These are phyloP conservation scores for Quercus lobata DNA, from an alignment of 331 rosid species.

Conservation along the genomic window DNA sequence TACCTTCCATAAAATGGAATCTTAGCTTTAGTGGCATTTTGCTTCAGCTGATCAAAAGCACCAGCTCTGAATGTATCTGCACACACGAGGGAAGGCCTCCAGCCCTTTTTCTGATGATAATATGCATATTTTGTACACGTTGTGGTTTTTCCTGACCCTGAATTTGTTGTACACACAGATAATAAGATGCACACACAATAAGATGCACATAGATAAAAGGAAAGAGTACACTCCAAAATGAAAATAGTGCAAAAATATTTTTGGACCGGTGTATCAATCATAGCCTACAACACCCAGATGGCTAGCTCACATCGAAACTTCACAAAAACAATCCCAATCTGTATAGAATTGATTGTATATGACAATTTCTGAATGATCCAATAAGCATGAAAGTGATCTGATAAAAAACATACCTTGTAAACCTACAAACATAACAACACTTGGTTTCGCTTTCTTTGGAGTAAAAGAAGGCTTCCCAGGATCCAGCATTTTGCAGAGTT, in stretches of 20 bases:
- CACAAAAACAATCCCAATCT: not conserved
- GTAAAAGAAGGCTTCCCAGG: conserved; percentile 81
- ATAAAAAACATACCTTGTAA: conserved; percentile 60
- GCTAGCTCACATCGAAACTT: not conserved
- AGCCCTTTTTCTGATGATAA: conserved; percentile 77
- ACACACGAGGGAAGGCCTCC: conserved; percentile 85
- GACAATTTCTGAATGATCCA: not conserved
- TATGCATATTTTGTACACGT: conserved; percentile 75
- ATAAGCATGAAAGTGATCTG: conserved; percentile 1
- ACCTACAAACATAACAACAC: conserved; percentile 91
- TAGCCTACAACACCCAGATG: not conserved
- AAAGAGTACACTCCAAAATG: not conserved
- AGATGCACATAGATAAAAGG: not conserved
- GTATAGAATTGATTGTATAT: not conserved
- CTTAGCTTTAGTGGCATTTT: conserved; percentile 84
- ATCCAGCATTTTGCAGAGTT: conserved; percentile 84
- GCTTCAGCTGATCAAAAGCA: conserved; percentile 87
- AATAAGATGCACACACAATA: too few species aligned
- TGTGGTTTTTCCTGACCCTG: conserved; percentile 89
- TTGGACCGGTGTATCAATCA: not conserved
- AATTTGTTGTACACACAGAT: conserved; percentile 4
- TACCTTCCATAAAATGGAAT: conserved; percentile 93
- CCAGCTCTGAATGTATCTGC: conserved; percentile 90
- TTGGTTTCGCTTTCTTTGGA: conserved; percentile 68
- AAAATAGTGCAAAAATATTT: not conserved